These are phyloP conservation scores for Phytophthora quininea DNA, from an alignment of 352 stramenopile genomes.

Conservation along the genomic window DNA sequence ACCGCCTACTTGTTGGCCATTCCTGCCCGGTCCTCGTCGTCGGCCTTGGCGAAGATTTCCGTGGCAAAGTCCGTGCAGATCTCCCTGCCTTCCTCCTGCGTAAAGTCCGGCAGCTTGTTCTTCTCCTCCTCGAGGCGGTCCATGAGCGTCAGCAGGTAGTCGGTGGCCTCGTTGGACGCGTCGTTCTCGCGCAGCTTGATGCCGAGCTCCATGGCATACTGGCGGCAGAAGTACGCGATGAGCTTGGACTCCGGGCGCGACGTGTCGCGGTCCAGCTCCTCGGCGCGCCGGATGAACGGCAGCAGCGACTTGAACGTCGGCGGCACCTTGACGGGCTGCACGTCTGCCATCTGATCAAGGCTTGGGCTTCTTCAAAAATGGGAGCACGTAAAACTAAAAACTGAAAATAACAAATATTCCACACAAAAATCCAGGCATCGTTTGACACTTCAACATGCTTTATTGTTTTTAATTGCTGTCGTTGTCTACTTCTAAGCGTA, in stretches of 20 bases:
- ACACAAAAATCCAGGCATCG: too few relatives aligned
- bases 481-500: background rate
- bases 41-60: slow-evolving; percentile 94
- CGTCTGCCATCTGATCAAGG: slow-evolving; percentile 48
- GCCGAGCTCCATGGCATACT: slow-evolving; percentile 89
- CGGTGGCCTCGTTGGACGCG: slow-evolving; percentile 78
- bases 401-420: background rate
- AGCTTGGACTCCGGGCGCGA: slow-evolving; percentile 92
- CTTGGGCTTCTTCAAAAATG: slow-evolving; percentile 8
- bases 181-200: slow-evolving; percentile 89
- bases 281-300: slow-evolving; percentile 93
- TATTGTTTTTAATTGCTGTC: background rate
- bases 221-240: slow-evolving; percentile 94
- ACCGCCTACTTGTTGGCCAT: slow-evolving; percentile 83
- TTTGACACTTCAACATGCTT: background rate
- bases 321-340: slow-evolving; percentile 82
- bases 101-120: slow-evolving; percentile 87
- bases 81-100: slow-evolving; percentile 90
- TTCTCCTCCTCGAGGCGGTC: slow-evolving; percentile 93
- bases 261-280: slow-evolving; percentile 94
- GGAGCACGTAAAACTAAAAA: background rate
- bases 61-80: slow-evolving; percentile 90
- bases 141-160: slow-evolving; percentile 91
- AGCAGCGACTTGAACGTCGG: slow-evolving; percentile 94
- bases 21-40: slow-evolving; percentile 93